These are phyloP conservation scores for Davidsoniella eucalypti DNA, from an alignment of 2,329 filamentous ascomycete species.

Conservation along the genomic window DNA sequence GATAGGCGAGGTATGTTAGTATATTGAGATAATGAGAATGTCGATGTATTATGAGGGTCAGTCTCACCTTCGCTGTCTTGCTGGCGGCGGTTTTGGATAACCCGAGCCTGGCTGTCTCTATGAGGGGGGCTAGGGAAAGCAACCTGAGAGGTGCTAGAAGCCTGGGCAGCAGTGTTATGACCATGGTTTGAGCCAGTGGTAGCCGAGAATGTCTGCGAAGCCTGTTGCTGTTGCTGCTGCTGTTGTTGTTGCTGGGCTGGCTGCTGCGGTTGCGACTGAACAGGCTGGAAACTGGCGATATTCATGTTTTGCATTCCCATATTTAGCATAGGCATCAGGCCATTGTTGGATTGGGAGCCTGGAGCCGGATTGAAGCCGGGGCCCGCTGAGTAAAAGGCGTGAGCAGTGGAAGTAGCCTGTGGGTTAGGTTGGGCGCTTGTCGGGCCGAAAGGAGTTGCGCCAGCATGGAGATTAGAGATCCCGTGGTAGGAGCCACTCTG, in stretches of 20 bases:
- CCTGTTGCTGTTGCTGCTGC: not conserved
- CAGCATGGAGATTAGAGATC: conserved; percentile 46
- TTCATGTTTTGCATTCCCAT: conserved; percentile 38
- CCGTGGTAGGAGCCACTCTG: conserved; percentile 16
- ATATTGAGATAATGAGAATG: conserved; percentile 3
- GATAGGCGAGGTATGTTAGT: conserved; percentile 3
- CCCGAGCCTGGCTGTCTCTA: conserved; percentile 59
- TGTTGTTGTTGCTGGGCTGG: conserved; percentile 6
- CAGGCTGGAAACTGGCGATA: conserved; percentile 28
- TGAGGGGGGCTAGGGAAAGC: conserved; percentile 21
- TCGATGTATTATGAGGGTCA: not conserved
- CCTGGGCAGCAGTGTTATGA: conserved; percentile 1
- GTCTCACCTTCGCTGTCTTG: conserved; percentile 52
- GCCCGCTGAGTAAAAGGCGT: conserved; percentile 19
- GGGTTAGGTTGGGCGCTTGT: conserved; percentile 19
- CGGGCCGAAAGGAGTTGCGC: conserved; percentile 63
- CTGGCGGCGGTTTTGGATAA: conserved; percentile 59
- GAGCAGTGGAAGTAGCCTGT: conserved; percentile 15
- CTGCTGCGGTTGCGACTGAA: not conserved
- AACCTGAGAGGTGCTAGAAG: not conserved
- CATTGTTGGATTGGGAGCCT: conserved; percentile 13
- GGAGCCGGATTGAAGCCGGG: conserved; percentile 19
- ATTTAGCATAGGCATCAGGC: conserved; percentile 41
- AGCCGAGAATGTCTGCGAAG: conserved; percentile 13
- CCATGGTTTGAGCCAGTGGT: not conserved